Conservation (phyloP, 2,329 filamentous ascomycete genomes). For the Arthrocladium fulminans region DNA sequence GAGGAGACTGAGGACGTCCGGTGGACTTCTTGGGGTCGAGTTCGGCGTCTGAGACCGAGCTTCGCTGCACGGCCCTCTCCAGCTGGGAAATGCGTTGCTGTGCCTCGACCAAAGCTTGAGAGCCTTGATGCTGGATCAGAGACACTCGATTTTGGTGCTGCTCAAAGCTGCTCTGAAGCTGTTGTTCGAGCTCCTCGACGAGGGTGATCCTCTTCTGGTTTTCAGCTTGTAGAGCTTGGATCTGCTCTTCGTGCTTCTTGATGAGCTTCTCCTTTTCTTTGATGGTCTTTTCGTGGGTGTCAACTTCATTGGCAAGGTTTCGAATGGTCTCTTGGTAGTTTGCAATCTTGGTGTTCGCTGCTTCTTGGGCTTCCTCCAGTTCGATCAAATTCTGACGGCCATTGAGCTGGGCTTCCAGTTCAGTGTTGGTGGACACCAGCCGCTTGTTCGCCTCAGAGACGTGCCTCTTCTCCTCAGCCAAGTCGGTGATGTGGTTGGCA, state of each 20-base stretch:
- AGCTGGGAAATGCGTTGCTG: conserved; percentile 54
- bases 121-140: conserved; percentile 65
- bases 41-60: conserved; percentile 44
- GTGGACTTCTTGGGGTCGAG: conserved; percentile 22
- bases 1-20: conserved; percentile 33
- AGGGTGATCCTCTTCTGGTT: conserved; percentile 88
- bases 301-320: conserved; percentile 44
- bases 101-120: conserved; percentile 68
- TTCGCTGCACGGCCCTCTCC: conserved; percentile 51
- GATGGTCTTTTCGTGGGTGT: conserved; percentile 38
- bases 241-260: conserved; percentile 37
- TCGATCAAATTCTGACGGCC: conserved; percentile 18
- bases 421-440: conserved; percentile 18
- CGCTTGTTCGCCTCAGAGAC: conserved; percentile 16
- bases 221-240: conserved; percentile 47
- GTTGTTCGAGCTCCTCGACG: conserved; percentile 93
- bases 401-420: conserved; percentile 21
- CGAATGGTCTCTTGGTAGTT: conserved; percentile 46
- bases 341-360: conserved; percentile 32
- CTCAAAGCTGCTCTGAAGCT: conserved; percentile 90
- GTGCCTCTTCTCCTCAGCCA: conserved; percentile 20
- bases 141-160: conserved; percentile 89
- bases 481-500: conserved; percentile 20
- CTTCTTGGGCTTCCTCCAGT: conserved; percentile 29
- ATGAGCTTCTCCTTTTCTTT: conserved; percentile 36